Evolutionary conservation across 2,329 filamentous ascomycete genomes (phyloP).

Genomic region (Colletotrichum eremochloae): DNA sequence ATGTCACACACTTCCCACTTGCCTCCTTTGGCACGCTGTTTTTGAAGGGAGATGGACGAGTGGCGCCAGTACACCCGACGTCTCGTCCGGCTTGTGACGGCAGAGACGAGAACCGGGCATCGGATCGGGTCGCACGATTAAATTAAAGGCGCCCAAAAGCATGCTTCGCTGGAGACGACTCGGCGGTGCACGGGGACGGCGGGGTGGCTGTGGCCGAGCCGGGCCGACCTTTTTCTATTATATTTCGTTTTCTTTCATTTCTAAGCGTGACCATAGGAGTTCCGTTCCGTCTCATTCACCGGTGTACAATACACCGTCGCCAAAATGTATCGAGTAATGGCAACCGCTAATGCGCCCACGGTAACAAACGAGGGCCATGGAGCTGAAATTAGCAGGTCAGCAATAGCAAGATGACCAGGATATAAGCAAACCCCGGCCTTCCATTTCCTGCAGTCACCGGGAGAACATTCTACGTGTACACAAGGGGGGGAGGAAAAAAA

Average conservation of each 20-base stretch:
- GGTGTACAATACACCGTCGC: background rate
- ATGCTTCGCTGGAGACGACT: too few relatives aligned
- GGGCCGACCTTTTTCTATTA: background rate
- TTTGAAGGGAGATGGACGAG: background rate
- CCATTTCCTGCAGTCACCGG: background rate
- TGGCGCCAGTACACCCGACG: background rate
- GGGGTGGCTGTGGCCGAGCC: constrained; percentile 3
- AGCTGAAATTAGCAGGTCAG: background rate
- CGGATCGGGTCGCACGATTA: constrained; percentile 19
- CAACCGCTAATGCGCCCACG: constrained; percentile 4
- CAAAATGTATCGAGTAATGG: constrained; percentile 33
- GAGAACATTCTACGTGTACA: background rate
- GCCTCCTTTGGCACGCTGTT: too few relatives aligned
- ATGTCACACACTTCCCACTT: too few relatives aligned
- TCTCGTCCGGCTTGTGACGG: too few relatives aligned
- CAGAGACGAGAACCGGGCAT: constrained; percentile 6
- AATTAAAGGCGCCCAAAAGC: too few relatives aligned
- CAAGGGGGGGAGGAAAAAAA: background rate
- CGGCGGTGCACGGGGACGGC: background rate
- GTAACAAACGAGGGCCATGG: background rate
- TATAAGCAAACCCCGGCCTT: background rate
- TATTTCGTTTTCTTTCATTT: too few relatives aligned
- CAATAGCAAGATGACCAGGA: background rate
- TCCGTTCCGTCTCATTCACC: background rate
- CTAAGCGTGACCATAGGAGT: background rate